phyloP scores from a whole-genome alignment of 192 early-diverging fungal species.

The Podila minutissima region DNA sequence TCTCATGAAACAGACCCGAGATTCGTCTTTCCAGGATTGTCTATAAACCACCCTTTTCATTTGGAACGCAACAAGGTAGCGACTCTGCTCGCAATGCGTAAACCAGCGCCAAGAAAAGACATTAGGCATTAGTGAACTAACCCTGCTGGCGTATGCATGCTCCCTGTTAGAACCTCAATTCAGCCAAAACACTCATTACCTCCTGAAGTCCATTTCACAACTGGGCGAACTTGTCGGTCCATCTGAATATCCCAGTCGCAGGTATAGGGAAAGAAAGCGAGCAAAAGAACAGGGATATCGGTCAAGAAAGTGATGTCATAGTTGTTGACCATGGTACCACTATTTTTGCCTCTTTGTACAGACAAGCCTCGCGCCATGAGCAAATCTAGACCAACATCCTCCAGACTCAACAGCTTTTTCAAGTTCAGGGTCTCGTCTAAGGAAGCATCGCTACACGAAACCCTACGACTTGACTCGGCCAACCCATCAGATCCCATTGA shows the following conservation, averaged over 20 bases:
- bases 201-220: no score
- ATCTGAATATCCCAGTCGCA: no score
- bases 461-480: conserved; percentile 42
- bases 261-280: no score
- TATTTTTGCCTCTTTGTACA: background rate
- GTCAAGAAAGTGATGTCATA: background rate
- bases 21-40: background rate
- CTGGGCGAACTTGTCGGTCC: no score
- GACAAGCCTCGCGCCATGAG: conserved; percentile 6
- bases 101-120: no score
- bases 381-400: conserved; percentile 26
- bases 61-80: no score
- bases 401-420: conserved; percentile 47
- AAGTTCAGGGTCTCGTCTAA: conserved; percentile 35
- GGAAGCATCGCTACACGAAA: conserved; percentile 36
- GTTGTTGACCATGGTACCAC: background rate
- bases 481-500: conserved; percentile 55
- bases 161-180: no score
- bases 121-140: no score
- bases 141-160: no score
- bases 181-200: no score
- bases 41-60: background rate
- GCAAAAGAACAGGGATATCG: no score
- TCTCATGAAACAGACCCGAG: background rate
- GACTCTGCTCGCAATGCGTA: no score